phyloP scores from a whole-genome alignment of 139 green algal genomes.

The Diplosphaera chodatii region DNA sequence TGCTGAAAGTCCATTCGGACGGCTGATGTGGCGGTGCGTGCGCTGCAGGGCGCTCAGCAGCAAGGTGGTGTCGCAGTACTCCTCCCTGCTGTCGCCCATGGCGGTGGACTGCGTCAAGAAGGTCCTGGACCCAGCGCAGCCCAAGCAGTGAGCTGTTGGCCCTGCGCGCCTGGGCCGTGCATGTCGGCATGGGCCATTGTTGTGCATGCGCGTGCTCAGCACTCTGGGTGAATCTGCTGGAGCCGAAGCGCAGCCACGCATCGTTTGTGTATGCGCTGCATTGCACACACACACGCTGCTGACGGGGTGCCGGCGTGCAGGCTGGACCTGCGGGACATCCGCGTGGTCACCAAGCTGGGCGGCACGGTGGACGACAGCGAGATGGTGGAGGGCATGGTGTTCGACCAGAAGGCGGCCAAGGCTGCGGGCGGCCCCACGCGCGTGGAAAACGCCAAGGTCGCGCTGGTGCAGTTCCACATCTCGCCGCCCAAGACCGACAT shows the following conservation, averaged over 20 bases:
- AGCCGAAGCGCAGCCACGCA: too few species aligned
- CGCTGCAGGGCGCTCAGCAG: constrained; percentile 68
- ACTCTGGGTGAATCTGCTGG: too few species aligned
- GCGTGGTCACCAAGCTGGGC: constrained; percentile 85
- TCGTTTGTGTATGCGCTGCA: too few species aligned
- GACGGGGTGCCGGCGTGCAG: too few species aligned
- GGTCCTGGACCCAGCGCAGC: constrained; percentile 72
- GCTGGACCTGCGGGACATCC: constrained; percentile 93
- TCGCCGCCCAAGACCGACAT: constrained; percentile 97
- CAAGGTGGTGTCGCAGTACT: constrained; percentile 97
- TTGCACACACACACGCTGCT: too few species aligned
- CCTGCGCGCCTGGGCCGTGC: neutral
- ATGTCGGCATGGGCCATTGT: too few species aligned
- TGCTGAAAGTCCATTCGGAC: too few species aligned
- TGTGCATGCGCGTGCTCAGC: too few species aligned
- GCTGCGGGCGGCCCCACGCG: constrained; percentile 79
- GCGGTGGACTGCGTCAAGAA: constrained; percentile 90
- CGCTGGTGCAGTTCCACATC: constrained; percentile 92
- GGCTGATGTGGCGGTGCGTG: neutral
- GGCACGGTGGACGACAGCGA: constrained; percentile 95
- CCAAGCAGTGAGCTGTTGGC: constrained; percentile 52
- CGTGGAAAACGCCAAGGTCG: constrained; percentile 94
- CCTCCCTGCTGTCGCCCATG: constrained; percentile 89
- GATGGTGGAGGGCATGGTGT: constrained; percentile 92
- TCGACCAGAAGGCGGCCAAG: constrained; percentile 90